These are phyloP conservation scores for Mycena crocata DNA, from an alignment of 768 basidiomycete species.

Conservation along the genomic window DNA sequence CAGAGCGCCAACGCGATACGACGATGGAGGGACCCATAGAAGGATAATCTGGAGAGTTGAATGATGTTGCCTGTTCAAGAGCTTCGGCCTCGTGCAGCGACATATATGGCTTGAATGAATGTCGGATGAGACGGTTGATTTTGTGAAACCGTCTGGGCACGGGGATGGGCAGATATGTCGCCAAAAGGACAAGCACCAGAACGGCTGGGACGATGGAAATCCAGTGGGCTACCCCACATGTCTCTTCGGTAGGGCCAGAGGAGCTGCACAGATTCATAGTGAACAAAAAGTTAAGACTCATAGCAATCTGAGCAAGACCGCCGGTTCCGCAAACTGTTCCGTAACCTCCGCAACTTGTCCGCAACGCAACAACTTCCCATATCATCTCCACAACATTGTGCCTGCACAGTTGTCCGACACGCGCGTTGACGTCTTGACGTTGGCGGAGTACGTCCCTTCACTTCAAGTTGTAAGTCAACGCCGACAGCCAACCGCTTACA, in stretches of 20 bases:
- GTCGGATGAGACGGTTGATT: not conserved
- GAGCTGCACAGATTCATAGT: not conserved
- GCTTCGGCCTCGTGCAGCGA: conserved; percentile 17
- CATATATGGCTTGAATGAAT: not conserved
- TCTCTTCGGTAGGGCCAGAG: not conserved
- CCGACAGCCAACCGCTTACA: too few relatives aligned
- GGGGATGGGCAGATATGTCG: not conserved
- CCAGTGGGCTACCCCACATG: not conserved
- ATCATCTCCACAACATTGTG: too few relatives aligned
- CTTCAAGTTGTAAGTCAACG: too few relatives aligned
- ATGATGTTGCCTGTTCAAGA: not conserved
- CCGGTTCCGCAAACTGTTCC: too few relatives aligned
- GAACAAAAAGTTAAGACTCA: too few relatives aligned
- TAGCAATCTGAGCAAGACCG: too few relatives aligned
- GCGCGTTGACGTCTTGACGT: too few relatives aligned
- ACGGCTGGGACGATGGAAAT: conserved; percentile 11
- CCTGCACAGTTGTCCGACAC: too few relatives aligned
- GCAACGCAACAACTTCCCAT: too few relatives aligned
- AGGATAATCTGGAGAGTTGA: not conserved
- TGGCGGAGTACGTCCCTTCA: too few relatives aligned
- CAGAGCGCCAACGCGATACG: conserved; percentile 26
- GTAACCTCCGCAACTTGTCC: too few relatives aligned
- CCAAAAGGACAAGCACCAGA: conserved; percentile 4
- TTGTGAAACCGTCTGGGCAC: not conserved
- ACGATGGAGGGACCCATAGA: not conserved